These are phyloP conservation scores for Ceratopteris richardii DNA, from an alignment of 75 land plant species.

Conservation along the genomic window DNA sequence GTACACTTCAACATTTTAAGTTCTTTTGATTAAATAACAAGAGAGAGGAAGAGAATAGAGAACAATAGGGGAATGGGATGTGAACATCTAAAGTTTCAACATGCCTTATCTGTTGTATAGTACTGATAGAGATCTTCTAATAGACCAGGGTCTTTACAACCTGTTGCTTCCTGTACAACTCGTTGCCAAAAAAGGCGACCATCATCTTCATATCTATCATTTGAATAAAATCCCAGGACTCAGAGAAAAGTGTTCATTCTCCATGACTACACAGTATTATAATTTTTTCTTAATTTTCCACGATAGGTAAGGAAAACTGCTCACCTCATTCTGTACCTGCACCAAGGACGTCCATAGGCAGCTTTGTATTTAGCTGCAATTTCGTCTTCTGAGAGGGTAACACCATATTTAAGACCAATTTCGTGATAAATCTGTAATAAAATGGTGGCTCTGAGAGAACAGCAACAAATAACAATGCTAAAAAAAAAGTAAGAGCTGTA, in stretches of 20 bases:
- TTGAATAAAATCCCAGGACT: neutral
- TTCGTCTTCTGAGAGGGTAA: slow-evolving; percentile 9
- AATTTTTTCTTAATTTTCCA: neutral
- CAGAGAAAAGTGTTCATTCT: neutral
- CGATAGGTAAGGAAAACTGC: neutral
- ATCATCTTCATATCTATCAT: slow-evolving; percentile 14
- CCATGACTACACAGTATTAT: too few relatives aligned
- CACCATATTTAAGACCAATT: slow-evolving; percentile 16
- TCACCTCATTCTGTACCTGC: slow-evolving; percentile 14
- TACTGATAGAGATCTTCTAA: slow-evolving; percentile 18
- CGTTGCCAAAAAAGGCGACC: slow-evolving; percentile 13
- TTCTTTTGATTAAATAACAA: neutral
- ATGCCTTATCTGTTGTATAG: slow-evolving; percentile 13
- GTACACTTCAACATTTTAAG: too few relatives aligned
- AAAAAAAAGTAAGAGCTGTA: neutral
- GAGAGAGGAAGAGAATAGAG: neutral
- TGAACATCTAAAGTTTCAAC: neutral
- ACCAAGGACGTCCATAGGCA: slow-evolving; percentile 20
- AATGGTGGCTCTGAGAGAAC: neutral
- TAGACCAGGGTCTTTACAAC: slow-evolving; percentile 7
- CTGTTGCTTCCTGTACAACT: slow-evolving; percentile 14
- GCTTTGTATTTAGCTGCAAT: slow-evolving; percentile 13
- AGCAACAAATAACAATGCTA: neutral
- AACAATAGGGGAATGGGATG: neutral
- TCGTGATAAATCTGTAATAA: slow-evolving; percentile 11